Evolutionary conservation across 805 yeast species (phyloP).

Genomic region (Candida ovalis): DNA sequence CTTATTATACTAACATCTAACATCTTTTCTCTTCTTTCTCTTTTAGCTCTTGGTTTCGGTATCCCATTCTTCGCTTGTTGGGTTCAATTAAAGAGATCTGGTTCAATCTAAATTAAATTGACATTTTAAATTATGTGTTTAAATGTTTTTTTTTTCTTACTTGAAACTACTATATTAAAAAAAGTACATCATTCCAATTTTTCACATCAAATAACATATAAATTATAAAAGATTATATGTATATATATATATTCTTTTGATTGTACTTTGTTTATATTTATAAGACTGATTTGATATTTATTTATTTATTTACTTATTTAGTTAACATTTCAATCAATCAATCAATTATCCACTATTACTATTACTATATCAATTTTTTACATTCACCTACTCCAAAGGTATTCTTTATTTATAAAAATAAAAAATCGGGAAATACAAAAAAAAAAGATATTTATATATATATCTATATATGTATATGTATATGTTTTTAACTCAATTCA

Average conservation of each 20-base stretch:
- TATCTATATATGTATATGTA: not conserved
- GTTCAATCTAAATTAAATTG: constrained; percentile 38
- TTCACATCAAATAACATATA: not conserved
- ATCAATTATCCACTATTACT: not conserved
- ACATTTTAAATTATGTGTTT: not conserved
- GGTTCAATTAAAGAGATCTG: constrained; percentile 87
- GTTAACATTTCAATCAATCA: too few relatives aligned
- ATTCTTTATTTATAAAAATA: not conserved
- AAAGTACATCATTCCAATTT: not conserved
- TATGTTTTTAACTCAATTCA: too few relatives aligned
- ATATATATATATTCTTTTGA: not conserved
- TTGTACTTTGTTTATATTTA: not conserved
- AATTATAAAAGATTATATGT: not conserved
- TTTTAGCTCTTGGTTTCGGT: constrained; percentile 50
- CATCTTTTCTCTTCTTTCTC: not conserved
- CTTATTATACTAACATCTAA: too few relatives aligned
- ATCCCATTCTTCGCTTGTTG: constrained; percentile 75
- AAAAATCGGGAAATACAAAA: too few relatives aligned
- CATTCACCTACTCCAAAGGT: not conserved
- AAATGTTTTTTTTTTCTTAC: not conserved
- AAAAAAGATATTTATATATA: not conserved
- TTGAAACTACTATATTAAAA: too few relatives aligned
- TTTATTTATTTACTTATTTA: not conserved
- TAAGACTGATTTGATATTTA: not conserved
- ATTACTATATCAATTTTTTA: not conserved